phyloP scores from a whole-genome alignment of 2,329 filamentous ascomycete genomes.

The Exophiala oligosperma region DNA sequence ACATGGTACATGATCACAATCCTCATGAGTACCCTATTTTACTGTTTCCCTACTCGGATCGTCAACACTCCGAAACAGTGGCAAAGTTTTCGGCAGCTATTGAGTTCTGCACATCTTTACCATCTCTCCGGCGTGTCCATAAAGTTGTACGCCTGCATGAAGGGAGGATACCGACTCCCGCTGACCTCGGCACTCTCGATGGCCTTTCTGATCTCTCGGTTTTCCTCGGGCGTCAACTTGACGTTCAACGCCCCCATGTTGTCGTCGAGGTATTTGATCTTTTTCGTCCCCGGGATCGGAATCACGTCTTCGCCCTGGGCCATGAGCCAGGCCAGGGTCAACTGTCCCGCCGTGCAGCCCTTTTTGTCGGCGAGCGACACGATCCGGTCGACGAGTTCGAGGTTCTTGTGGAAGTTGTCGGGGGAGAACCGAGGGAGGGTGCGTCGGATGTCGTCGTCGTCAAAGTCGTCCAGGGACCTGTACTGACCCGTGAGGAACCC shows the following conservation, averaged over 20 bases:
- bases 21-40: too few species aligned
- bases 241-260: slow-evolving; percentile 36
- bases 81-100: too few species aligned
- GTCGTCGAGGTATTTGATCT: slow-evolving; percentile 47
- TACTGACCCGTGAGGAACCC: slow-evolving; percentile 21
- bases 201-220: slow-evolving; percentile 12
- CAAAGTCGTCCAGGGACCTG: slow-evolving; percentile 44
- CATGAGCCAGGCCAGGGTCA: slow-evolving; percentile 25
- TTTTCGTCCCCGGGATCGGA: slow-evolving; percentile 59
- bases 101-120: not conserved
- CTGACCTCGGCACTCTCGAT: not conserved
- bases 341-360: slow-evolving; percentile 16
- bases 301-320: slow-evolving; percentile 58
- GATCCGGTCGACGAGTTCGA: slow-evolving; percentile 51
- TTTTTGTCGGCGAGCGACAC: slow-evolving; percentile 23
- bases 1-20: too few species aligned
- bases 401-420: slow-evolving; percentile 54
- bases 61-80: too few species aligned
- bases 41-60: too few species aligned
- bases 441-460: slow-evolving; percentile 34
- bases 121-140: not conserved
- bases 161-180: not conserved
- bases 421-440: slow-evolving; percentile 32
- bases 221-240: slow-evolving; percentile 28
- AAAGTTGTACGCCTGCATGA: not conserved